These are phyloP conservation scores for Xylaria multiplex DNA, from an alignment of 2,329 filamentous ascomycete genomes.

Conservation along the genomic window DNA sequence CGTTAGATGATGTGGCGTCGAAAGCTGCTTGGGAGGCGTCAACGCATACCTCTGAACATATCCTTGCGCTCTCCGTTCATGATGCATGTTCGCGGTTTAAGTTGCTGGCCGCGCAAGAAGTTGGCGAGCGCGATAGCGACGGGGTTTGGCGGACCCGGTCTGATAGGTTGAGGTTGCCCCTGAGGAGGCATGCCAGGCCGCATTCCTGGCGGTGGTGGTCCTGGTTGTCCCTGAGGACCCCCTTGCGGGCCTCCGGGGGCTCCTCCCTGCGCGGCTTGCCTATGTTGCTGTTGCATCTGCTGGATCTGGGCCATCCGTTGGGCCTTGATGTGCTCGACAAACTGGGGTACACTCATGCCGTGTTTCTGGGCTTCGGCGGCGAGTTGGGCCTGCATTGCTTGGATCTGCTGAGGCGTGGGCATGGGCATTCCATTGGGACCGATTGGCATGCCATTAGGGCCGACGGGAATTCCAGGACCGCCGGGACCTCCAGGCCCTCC, in stretches of 20 bases:
- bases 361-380: slow-evolving; percentile 83
- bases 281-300: slow-evolving; percentile 52
- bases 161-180: slow-evolving; percentile 71
- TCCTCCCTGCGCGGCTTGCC: slow-evolving; percentile 52
- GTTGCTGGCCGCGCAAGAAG: slow-evolving; percentile 82
- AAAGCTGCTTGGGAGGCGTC: slow-evolving; percentile 17
- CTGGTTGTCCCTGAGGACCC: slow-evolving; percentile 40
- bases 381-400: slow-evolving; percentile 83
- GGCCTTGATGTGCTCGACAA: slow-evolving; percentile 75
- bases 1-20: slow-evolving; percentile 34
- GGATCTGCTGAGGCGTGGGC: slow-evolving; percentile 86
- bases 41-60: slow-evolving; percentile 84
- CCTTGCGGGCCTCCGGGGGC: slow-evolving; percentile 31
- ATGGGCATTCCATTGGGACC: slow-evolving; percentile 50
- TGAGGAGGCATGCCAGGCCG: slow-evolving; percentile 47
- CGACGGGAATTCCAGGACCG: slow-evolving; percentile 33
- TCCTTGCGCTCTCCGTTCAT: slow-evolving; percentile 97
- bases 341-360: slow-evolving; percentile 86
- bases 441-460: slow-evolving; percentile 26
- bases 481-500: slow-evolving; percentile 35
- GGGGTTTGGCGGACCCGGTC: slow-evolving; percentile 84
- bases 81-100: slow-evolving; percentile 92
- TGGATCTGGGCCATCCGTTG: slow-evolving; percentile 63
- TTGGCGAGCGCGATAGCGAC: slow-evolving; percentile 88
- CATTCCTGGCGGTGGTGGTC: slow-evolving; percentile 45